Base-by-base conservation (phyloP, 768 basidiomycete genomes). In the Lentinula boryana region DNA sequence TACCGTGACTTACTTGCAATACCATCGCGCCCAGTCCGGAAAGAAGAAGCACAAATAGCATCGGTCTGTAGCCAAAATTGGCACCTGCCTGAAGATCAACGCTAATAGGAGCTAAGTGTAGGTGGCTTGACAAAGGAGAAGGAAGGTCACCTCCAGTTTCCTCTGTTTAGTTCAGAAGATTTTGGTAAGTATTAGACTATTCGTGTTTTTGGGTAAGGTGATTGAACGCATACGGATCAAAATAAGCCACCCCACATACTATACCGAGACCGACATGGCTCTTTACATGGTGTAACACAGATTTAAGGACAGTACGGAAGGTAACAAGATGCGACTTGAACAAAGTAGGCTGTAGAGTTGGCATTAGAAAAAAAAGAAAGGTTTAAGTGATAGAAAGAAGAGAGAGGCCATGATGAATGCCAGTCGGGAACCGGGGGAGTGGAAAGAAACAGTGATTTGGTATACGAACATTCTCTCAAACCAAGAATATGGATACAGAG, bases 71-170 rank as follows among this genome's bases (percentile, higher is more conserved):
- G 13, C 90, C 89, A 66, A 80, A 90, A 40, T 80, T 70, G n/a
- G 87, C 85, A 4, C 90, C 89, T 4, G 89, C 90, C 70, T 88
- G 84, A 10, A 91, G 77, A 71, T 92, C 89, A 18, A 89, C 89
- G 23, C 85, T 81, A 4, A 54, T 7, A 40, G 31, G 32, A 18
- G 35, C 38, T 8, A 38, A 32, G 7, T 35, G 10, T 38, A 36
- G 27, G 18, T n/a, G 27, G 53, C 10, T 18, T 4, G 21, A 21
- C n/a, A 21, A 16, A 52, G 51, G 33, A 54, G 36, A 33, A 52
- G 15, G 31, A 33, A 52, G 16, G 1, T 54, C n/a, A 54, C 53
- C 53, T 36, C 90, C 90, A 90, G 66, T 91, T 92, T 31, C 90
- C 88, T 38, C 84, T 84, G 58, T 5, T 43, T 32, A 52, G 16